Base-by-base conservation (phyloP, 257 asterid species). In the Petrea volubilis region DNA sequence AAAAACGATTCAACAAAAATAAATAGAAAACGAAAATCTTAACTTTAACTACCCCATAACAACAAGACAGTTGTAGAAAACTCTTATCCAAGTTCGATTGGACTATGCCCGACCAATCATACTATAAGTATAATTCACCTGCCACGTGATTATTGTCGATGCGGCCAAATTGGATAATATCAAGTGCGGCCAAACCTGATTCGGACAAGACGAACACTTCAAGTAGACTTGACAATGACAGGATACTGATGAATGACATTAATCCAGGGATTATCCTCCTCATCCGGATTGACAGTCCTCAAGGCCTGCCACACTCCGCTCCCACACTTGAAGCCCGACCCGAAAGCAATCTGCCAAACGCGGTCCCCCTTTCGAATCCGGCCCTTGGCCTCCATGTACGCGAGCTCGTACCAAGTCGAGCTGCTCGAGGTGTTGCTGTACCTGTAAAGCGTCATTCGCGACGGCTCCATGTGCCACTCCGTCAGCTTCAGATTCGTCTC, bases 311-410 rank as follows among this genome's bases (percentile, higher is more conserved):
- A 81, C 20, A 81, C 79, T 0, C 47, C 74, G 6, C 83, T 81
- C 33, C 47, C 80, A 18, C 85, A 77, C 53, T 81, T 81, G 31
- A 81, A 81, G 36, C 86, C 79, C n/a, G 86, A 78, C 18, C 86
- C 86, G 50, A 81, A 81, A 8, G 71, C 86, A 7, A 82, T 78
- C 52, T 76, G 43, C 86, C 80, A 75, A 12, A 73, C 60, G 9
- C 76, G 55, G 28, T 75, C 80, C 2, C 80, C 84, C 21, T 68
- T 72, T 9, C 21, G 14, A 34, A 82, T 52, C 28, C 86, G 53
- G 52, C 87, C 87, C 17, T 79, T 82, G 0, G 84, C 82, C 57
- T 82, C 87, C 2, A 71, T 31, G 9, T 82, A 82, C 0, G 79
- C 83, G 24, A 82, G 64, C n/a, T 75, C 72, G 57, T 77, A 71